Evolutionary conservation across 2,329 filamentous ascomycete species (phyloP), one percentile per base, ranked within the genome.

Genomic region (Phialophora macrospora): DNA sequence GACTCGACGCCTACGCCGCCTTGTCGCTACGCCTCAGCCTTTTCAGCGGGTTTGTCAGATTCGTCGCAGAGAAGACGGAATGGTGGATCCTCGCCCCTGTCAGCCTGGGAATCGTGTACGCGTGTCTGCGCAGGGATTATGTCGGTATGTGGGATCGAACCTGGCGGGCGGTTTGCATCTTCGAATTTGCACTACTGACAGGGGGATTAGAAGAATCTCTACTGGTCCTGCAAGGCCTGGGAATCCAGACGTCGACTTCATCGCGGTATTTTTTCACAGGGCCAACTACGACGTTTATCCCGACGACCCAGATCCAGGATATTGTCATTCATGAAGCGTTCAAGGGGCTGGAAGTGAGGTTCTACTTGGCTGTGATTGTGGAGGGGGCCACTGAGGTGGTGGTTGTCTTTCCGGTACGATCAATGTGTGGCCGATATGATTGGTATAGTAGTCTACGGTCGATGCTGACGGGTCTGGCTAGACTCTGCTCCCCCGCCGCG

Each of bases 301-400:
- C 95, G 0, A 97, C 94, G 0, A 91, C 90, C 52, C 89, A 92
- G 78, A 96, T 99, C 64, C 91, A 91, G 75, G 95, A 99, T 76
- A 89, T 99, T 63, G 87, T 97, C 61, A 91, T 99, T 58, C 93
- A 97, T 76, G 95, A 99, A 81, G 95, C 93, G 3, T 98, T 98
- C 78, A 87, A 87, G 64, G 93, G 93, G 0, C 96, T 97, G 74
- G 92, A 93, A 79, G 93, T 98, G 41, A 82, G 89, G 48, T 96
- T 94, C 75, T 97, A 97, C 75, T 81, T 99, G 8, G 87, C 92
- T 4, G 91, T 98, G 32, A 90, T 98, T 60, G 92, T 98, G 20
- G 90, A 96, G 72, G 93, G 89, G 1, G 94, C 98, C 78, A 86
- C 89, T 61, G 89, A 95, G 70, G 85, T 96, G 4, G 91, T 98